These are phyloP conservation scores for Claviceps paspali DNA, from an alignment of 2,329 filamentous ascomycete genomes.

Conservation along the genomic window DNA sequence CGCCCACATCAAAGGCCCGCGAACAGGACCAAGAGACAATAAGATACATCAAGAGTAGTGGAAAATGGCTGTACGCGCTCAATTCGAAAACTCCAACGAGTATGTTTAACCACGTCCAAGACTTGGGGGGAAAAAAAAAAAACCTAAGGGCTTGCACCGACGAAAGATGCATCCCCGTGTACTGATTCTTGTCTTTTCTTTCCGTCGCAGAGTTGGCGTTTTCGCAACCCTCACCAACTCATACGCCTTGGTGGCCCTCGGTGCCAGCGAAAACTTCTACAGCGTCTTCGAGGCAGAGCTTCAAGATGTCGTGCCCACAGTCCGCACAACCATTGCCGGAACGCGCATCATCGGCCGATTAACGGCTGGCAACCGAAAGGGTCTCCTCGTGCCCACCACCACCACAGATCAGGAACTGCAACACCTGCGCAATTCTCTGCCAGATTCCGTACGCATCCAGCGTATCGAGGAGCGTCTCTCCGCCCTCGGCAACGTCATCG, in stretches of 20 bases:
- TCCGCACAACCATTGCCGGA: slow-evolving; percentile 89
- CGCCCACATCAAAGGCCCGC: not conserved
- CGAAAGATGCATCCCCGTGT: not conserved
- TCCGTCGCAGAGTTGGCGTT: slow-evolving; percentile 63
- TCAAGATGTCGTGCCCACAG: slow-evolving; percentile 93
- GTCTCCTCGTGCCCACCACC: slow-evolving; percentile 85
- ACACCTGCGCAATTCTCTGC: slow-evolving; percentile 88
- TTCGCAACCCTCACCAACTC: slow-evolving; percentile 95
- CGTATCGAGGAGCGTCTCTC: slow-evolving; percentile 94
- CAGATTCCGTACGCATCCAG: slow-evolving; percentile 84
- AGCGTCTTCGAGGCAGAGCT: slow-evolving; percentile 96
- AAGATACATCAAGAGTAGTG: not conserved
- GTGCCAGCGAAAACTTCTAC: slow-evolving; percentile 98
- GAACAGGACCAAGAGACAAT: not conserved
- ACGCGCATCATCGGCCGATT: slow-evolving; percentile 91
- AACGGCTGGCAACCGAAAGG: slow-evolving; percentile 92
- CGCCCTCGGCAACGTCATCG: slow-evolving; percentile 93
- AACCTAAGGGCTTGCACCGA: no score
- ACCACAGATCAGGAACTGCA: slow-evolving; percentile 97
- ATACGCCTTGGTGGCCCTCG: slow-evolving; percentile 85
- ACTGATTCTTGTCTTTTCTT: not conserved
- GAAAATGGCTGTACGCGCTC: slow-evolving; percentile 52
- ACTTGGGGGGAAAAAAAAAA: no score
- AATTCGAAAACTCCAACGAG: slow-evolving; percentile 89
- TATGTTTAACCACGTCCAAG: slow-evolving; percentile 34